Conservation (phyloP, 306 rosid species). For the Begonia peltatifolia region DNA sequence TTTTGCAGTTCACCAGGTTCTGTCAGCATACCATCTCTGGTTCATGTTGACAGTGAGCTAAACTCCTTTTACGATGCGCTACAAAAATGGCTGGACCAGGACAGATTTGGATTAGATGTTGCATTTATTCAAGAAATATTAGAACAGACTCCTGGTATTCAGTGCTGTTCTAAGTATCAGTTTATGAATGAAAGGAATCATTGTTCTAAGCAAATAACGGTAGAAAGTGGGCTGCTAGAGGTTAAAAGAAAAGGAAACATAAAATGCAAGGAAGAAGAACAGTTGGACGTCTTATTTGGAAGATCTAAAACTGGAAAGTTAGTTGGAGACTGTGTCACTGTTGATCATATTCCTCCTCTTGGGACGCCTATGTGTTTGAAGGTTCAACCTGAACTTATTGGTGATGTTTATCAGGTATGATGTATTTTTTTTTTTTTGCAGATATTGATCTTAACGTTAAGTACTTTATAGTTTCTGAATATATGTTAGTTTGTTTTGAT, state of each 20-base stretch:
- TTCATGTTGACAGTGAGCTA: conserved; percentile 31
- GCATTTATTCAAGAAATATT: conserved; percentile 88
- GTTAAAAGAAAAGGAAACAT: conserved; percentile 33
- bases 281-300: conserved; percentile 33
- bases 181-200: conserved; percentile 36
- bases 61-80: conserved; percentile 23
- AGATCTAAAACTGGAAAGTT: conserved; percentile 38
- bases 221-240: conserved; percentile 63
- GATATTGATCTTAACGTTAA: conserved; percentile 7
- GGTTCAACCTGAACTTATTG: conserved; percentile 58
- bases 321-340: conserved; percentile 18
- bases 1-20: conserved; percentile 42
- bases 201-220: conserved; percentile 42
- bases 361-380: conserved; percentile 65
- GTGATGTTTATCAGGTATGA: conserved; percentile 80
- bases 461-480: not conserved
- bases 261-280: conserved; percentile 39
- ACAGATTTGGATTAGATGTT: conserved; percentile 83
- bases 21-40: conserved; percentile 28
- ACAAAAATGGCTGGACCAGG: conserved; percentile 79
- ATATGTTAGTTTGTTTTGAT: conserved; percentile 4
- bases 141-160: conserved; percentile 62
- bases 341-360: conserved; percentile 53
- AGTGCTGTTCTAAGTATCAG: conserved; percentile 43
- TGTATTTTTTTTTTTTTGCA: conserved; percentile 3